These are phyloP conservation scores for Umbellularia californica DNA, from an alignment of 164 flowering plant genomes.

Conservation along the genomic window DNA sequence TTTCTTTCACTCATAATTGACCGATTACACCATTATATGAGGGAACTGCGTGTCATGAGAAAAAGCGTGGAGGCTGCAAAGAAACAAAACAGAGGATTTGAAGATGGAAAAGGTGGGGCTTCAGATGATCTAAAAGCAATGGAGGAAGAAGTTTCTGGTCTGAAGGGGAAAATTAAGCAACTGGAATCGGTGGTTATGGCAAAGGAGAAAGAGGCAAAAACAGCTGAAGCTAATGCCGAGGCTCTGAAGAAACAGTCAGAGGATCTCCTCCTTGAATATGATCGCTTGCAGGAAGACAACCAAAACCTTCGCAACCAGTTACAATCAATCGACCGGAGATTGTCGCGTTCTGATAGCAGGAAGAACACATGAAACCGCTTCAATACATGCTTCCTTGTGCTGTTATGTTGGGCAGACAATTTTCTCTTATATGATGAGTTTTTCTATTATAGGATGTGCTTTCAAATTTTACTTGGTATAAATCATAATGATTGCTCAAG, in stretches of 20 bases:
- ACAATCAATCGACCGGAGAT: slow-evolving; percentile 43
- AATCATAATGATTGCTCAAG: background rate
- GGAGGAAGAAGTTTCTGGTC: slow-evolving; percentile 31
- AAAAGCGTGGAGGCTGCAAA: slow-evolving; percentile 58
- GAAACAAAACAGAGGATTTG: slow-evolving; percentile 41
- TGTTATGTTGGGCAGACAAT: background rate
- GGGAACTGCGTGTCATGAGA: slow-evolving; percentile 64
- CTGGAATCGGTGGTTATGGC: slow-evolving; percentile 42
- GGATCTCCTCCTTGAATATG: slow-evolving; percentile 77
- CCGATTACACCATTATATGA: slow-evolving; percentile 67
- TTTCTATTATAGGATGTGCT: background rate
- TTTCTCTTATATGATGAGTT: background rate
- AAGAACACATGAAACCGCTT: slow-evolving; percentile 36
- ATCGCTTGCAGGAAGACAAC: slow-evolving; percentile 69
- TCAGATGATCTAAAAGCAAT: slow-evolving; percentile 35
- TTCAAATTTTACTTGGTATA: background rate
- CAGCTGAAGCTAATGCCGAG: slow-evolving; percentile 51
- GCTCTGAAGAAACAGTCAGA: slow-evolving; percentile 71
- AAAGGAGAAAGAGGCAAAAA: slow-evolving; percentile 39
- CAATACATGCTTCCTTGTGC: background rate
- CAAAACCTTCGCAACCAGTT: slow-evolving; percentile 56
- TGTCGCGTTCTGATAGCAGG: slow-evolving; percentile 56
- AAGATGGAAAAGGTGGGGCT: slow-evolving; percentile 36
- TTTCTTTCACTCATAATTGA: slow-evolving; percentile 70
- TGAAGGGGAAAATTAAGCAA: slow-evolving; percentile 33